These are phyloP conservation scores for Streptanthus diversifolius DNA, from an alignment of 345 rosid species.

Conservation along the genomic window DNA sequence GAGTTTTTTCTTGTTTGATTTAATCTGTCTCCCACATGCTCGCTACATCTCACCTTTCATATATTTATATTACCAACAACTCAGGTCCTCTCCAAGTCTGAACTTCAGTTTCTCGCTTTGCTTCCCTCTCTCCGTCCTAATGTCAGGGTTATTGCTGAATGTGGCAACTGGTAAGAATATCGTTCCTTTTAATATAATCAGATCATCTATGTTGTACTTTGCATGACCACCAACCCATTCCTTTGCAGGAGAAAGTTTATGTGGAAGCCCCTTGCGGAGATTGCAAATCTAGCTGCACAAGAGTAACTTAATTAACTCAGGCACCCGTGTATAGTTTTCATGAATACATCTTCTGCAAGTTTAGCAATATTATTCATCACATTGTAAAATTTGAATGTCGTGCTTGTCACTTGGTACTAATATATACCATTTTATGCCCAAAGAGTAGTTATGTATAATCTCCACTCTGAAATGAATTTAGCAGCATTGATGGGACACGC, in stretches of 20 bases:
- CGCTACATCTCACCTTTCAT: background rate
- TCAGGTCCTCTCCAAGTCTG: conserved; percentile 85
- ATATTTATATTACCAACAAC: background rate
- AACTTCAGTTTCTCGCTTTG: conserved; percentile 82
- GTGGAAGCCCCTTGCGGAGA: conserved; percentile 83
- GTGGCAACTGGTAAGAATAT: conserved; percentile 72
- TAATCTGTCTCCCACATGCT: background rate
- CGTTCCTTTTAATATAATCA: background rate
- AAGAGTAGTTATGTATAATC: background rate
- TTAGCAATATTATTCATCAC: conserved; percentile 7
- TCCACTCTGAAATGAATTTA: background rate
- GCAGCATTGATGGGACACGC: background rate
- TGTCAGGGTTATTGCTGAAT: conserved; percentile 82
- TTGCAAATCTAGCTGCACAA: conserved; percentile 51
- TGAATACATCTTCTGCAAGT: conserved; percentile 4
- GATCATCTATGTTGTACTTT: background rate
- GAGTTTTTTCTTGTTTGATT: background rate
- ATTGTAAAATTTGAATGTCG: background rate
- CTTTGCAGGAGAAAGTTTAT: conserved; percentile 69
- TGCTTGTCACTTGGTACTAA: background rate
- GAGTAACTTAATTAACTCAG: background rate
- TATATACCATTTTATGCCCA: background rate
- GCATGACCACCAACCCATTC: background rate
- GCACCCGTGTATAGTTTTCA: conserved; percentile 16
- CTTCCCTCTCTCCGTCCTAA: conserved; percentile 82